phyloP scores from a whole-genome alignment of 148 eudicot species.

The Limonium bicolor region DNA sequence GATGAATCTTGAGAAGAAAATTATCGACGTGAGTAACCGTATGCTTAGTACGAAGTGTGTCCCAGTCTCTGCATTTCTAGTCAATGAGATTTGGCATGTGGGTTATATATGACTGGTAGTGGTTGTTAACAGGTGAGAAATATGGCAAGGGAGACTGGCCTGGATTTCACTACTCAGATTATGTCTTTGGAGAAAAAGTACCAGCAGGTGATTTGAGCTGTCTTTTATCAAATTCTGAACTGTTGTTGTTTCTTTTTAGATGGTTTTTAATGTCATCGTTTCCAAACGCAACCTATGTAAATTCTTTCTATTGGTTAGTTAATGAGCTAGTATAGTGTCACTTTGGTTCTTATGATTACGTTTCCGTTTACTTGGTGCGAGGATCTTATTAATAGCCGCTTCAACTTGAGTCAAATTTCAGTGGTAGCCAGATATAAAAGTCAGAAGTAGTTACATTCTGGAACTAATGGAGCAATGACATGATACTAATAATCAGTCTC shows the following conservation, averaged over 20 bases:
- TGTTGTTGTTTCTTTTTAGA: neutral
- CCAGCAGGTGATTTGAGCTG: conserved; percentile 34
- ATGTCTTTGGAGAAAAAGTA: conserved; percentile 54
- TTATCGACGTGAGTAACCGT: conserved; percentile 35
- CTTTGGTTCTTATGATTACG: too few relatives aligned
- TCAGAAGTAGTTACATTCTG: too few relatives aligned
- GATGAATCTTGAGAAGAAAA: conserved; percentile 43
- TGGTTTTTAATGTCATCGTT: conserved; percentile 1
- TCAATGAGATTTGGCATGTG: neutral
- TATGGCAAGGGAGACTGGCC: conserved; percentile 83
- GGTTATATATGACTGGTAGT: neutral
- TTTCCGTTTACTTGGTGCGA: too few relatives aligned
- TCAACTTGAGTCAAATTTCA: too few relatives aligned
- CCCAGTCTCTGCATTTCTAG: too few relatives aligned
- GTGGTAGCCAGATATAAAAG: too few relatives aligned
- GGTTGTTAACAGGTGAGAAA: conserved; percentile 41
- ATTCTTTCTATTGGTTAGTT: too few relatives aligned
- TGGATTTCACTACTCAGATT: conserved; percentile 78
- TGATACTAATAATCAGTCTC: too few relatives aligned
- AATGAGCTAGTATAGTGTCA: too few relatives aligned
- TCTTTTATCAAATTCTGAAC: neutral
- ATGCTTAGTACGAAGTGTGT: neutral
- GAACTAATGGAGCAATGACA: too few relatives aligned
- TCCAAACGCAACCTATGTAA: too few relatives aligned
- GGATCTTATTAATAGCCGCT: too few relatives aligned